These are phyloP conservation scores for Diplosphaera chodatii DNA, from an alignment of 139 green algal genomes.

Conservation along the genomic window DNA sequence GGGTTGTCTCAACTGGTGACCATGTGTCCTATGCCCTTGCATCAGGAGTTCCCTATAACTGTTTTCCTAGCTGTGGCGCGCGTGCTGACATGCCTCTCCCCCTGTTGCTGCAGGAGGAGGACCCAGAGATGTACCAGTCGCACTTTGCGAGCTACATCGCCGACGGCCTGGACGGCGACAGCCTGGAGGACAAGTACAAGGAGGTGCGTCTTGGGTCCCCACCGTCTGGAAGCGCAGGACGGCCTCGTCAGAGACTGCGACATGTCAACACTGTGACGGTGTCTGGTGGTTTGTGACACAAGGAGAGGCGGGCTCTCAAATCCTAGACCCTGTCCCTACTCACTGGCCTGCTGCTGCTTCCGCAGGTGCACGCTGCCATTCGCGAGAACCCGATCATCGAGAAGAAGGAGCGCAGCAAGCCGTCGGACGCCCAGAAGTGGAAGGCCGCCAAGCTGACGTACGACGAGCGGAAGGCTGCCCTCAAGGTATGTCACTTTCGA, in stretches of 20 bases:
- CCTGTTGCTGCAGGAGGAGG: conserved; percentile 71
- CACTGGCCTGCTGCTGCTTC: too few relatives aligned
- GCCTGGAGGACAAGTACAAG: conserved; percentile 88
- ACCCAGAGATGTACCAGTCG: conserved; percentile 88
- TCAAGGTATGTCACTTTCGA: conserved; percentile 57
- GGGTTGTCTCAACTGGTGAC: too few relatives aligned
- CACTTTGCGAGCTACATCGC: conserved; percentile 88
- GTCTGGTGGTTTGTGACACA: too few relatives aligned
- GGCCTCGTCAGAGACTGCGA: too few relatives aligned
- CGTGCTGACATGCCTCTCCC: too few relatives aligned
- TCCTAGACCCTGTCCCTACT: too few relatives aligned
- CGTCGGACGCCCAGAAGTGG: conserved; percentile 66
- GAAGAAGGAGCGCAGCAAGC: conserved; percentile 72
- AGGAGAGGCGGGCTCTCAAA: too few relatives aligned
- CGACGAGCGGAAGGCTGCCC: conserved; percentile 88
- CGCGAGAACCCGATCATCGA: conserved; percentile 67
- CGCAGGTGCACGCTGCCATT: conserved; percentile 86
- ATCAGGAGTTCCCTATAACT: too few relatives aligned
- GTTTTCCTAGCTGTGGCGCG: too few relatives aligned
- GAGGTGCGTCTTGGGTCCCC: conserved; percentile 29
- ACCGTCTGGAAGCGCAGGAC: conserved; percentile 17
- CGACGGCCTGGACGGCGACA: conserved; percentile 74
- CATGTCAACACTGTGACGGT: too few relatives aligned
- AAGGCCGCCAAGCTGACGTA: conserved; percentile 87
- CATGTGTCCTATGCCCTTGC: too few relatives aligned